Evolutionary conservation across 2,329 filamentous ascomycete species (phyloP), one percentile per base, ranked within the genome.

Genomic region (Pseudogymnoascus sp.): DNA sequence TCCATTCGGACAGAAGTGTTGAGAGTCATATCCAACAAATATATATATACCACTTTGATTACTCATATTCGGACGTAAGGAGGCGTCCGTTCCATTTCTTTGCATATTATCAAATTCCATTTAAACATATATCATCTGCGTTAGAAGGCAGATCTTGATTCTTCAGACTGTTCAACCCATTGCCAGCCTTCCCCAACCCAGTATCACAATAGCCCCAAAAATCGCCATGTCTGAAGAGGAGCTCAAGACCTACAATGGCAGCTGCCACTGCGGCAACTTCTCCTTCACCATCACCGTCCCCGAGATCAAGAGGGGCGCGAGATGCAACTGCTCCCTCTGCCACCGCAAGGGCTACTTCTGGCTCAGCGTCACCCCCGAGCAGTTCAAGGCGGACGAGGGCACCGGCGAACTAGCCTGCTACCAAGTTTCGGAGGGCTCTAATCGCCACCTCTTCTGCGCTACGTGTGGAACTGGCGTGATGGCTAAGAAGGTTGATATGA

Each of bases 191-290:
- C n/a, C 14, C 25, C 25, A 30, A 30, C 8, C 19, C 8, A 30
- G n/a, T 30, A 52, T 52, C 45, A 52, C 25, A 28, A 30, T 30
- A 52, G 2, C 45, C n/a, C 14, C 45, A 55, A 22, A 19, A 2
- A 16, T 33, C 49, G 30, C 9, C 49, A 55, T 55, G 49, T 35
- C 49, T 3, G 49, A 33, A 55, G 49, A 55, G 14, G 49, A 55
- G 49, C n/a, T 35, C 49, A 60, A 60, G 38, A 39, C 23, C 33
- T 39, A 60, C 58, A 9, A 38, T 8, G 58, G 58, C 33, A 28
- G 38, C 58, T 60, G 58, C 58, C 58, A 60, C 7, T 60, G 58
- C 19, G 35, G 58, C 35, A 41, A 39, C 33, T 60, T 60, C 16
- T 3, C 33, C 12, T 60, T 8, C 25, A 16, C 35, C 58, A 6